Evolutionary conservation across 345 rosid species (phyloP).

Genomic region (Carallia pectinifolia): DNA sequence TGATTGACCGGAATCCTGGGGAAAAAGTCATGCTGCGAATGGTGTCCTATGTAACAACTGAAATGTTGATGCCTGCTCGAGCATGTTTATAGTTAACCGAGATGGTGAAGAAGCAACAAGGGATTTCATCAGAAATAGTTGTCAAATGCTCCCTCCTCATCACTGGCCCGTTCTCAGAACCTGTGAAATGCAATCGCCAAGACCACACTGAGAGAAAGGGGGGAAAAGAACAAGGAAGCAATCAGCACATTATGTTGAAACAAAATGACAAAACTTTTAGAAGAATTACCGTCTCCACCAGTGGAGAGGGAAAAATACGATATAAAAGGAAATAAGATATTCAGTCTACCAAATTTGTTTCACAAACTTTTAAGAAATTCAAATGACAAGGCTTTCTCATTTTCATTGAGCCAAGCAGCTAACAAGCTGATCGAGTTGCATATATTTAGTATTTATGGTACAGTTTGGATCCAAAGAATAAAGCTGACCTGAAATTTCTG

Average conservation of each 20-base stretch:
- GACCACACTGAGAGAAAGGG: slow-evolving; percentile 4
- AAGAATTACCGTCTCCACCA: background rate
- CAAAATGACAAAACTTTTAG: background rate
- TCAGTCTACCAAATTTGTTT: background rate
- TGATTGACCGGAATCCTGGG: slow-evolving; percentile 18
- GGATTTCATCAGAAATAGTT: slow-evolving; percentile 66
- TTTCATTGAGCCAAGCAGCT: background rate
- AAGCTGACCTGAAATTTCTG: slow-evolving; percentile 50
- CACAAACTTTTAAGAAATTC: background rate
- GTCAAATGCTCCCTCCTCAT: slow-evolving; percentile 73
- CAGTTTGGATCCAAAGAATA: slow-evolving; percentile 14
- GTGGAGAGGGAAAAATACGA: background rate
- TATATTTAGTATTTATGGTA: background rate
- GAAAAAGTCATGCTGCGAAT: slow-evolving; percentile 15
- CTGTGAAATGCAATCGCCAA: slow-evolving; percentile 45
- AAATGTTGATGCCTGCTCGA: slow-evolving; percentile 21
- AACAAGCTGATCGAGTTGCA: slow-evolving; percentile 2
- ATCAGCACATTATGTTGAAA: slow-evolving; percentile 15
- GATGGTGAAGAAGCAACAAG: slow-evolving; percentile 1
- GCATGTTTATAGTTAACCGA: slow-evolving; percentile 13
- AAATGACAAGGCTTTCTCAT: background rate
- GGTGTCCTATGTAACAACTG: slow-evolving; percentile 14
- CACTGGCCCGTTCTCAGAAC: slow-evolving; percentile 47
- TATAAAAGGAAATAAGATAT: background rate
- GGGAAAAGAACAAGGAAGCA: background rate